phyloP scores from a whole-genome alignment of 768 basidiomycete species.

The Collybiopsis confluens region DNA sequence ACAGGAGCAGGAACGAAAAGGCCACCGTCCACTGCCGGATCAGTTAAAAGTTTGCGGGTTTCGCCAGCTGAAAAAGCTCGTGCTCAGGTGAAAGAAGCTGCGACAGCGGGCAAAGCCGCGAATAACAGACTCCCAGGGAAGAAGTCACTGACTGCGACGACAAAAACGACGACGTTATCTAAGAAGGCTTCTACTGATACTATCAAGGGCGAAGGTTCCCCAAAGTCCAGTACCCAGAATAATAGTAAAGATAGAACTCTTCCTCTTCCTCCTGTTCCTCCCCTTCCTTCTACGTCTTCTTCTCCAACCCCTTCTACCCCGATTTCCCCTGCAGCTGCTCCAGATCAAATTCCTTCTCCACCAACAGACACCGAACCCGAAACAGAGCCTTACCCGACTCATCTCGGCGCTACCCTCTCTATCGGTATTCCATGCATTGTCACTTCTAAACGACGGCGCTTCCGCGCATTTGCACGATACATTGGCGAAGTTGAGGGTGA shows the following conservation, averaged over 20 bases:
- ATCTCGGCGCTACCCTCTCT: constrained; percentile 60
- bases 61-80: constrained; percentile 1
- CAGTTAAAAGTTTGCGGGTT: background rate
- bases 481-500: constrained; percentile 86
- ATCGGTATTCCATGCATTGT: constrained; percentile 91
- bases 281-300: background rate
- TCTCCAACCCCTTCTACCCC: background rate
- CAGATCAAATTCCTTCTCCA: background rate
- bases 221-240: background rate
- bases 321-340: background rate
- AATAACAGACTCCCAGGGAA: background rate
- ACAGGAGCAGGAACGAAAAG: background rate
- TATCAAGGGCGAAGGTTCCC: constrained; percentile 15
- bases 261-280: background rate
- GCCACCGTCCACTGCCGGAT: background rate
- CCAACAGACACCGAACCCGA: constrained; percentile 11
- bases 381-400: constrained; percentile 14
- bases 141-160: background rate
- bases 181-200: constrained; percentile 34
- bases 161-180: constrained; percentile 22
- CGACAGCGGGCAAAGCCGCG: background rate
- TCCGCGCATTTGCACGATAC: constrained; percentile 84
- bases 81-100: background rate
- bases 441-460: constrained; percentile 74
- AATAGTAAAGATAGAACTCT: background rate